Conservation (phyloP, 352 stramenopile genomes). For the Sclerospora graminicola region DNA sequence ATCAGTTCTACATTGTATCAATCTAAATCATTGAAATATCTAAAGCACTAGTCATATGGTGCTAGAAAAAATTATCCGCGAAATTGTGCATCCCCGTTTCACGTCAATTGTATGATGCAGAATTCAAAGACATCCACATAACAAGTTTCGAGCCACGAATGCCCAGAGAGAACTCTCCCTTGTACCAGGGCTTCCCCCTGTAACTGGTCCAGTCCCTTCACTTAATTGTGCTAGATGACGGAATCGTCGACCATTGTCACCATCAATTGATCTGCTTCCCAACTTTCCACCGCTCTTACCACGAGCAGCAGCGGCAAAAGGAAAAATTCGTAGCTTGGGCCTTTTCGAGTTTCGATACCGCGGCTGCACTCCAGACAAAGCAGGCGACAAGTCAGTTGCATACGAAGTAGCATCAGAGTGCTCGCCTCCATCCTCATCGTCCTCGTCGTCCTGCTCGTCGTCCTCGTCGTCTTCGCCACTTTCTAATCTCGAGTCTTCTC, state of each 20-base stretch:
- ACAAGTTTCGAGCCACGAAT: slow-evolving; percentile 16
- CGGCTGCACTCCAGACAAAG: slow-evolving; percentile 13
- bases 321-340: slow-evolving; percentile 9
- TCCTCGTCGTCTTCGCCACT: slow-evolving; percentile 22
- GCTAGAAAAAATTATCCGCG: too few species aligned
- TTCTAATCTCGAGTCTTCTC: slow-evolving; percentile 9
- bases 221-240: slow-evolving; percentile 14
- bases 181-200: slow-evolving; percentile 6
- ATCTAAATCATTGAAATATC: too few species aligned
- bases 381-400: slow-evolving; percentile 17
- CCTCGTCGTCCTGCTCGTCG: slow-evolving; percentile 19
- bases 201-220: slow-evolving; percentile 6
- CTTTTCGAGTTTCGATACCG: slow-evolving; percentile 9
- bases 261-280: slow-evolving; percentile 3
- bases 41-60: too few species aligned
- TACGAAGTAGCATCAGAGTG: slow-evolving; percentile 22
- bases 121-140: slow-evolving; percentile 9
- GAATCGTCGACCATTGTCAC: slow-evolving; percentile 8
- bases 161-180: slow-evolving; percentile 12
- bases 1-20: too few species aligned
- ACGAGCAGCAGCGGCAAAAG: slow-evolving; percentile 5
- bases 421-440: slow-evolving; percentile 13
- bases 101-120: too few species aligned
- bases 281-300: slow-evolving; percentile 8
- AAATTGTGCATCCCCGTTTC: too few species aligned